A percentile compares a stretch with the other conserved stretches of the same genome.
Conservation (phyloP, 192 early-diverging fungal species). For the Martensiomyces pterosporus region DNA sequence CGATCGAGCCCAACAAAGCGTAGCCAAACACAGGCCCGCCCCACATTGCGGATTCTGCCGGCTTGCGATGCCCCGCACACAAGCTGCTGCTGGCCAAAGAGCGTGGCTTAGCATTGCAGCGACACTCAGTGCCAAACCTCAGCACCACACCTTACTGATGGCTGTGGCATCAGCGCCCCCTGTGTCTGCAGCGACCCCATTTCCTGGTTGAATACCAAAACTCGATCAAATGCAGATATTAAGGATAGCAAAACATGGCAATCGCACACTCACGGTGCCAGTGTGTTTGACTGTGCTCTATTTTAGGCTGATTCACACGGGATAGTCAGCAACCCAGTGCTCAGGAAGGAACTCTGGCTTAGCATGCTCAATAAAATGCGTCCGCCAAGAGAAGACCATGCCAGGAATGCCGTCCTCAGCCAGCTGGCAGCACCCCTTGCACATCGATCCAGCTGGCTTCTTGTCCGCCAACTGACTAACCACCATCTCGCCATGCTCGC, state of each 20-base stretch:
- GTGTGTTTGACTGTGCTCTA: neutral
- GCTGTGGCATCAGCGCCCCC: too few relatives aligned
- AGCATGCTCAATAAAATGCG: constrained; percentile 38
- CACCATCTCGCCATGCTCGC: constrained; percentile 39
- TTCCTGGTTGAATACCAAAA: too few relatives aligned
- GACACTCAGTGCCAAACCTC: too few relatives aligned
- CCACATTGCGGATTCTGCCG: too few relatives aligned
- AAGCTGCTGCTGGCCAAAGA: too few relatives aligned
- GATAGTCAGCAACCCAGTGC: constrained; percentile 33
- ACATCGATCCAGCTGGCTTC: constrained; percentile 8
- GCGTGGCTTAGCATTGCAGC: too few relatives aligned
- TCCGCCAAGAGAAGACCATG: constrained; percentile 30
- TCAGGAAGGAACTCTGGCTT: constrained; percentile 32
- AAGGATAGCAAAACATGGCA: constrained; percentile 2
- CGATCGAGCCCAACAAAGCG: too few relatives aligned
- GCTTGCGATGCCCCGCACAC: too few relatives aligned
- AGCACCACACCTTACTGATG: too few relatives aligned
- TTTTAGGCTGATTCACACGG: neutral
- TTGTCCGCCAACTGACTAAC: constrained; percentile 3
- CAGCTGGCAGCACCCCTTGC: constrained; percentile 13
- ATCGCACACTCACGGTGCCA: constrained; percentile 2
- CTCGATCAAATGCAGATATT: too few relatives aligned
- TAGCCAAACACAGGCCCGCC: too few relatives aligned
- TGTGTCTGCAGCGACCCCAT: too few relatives aligned
- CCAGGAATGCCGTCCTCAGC: constrained; percentile 15